phyloP scores from a whole-genome alignment of 108 stramenopile genomes.

The Skeletonema tropicum region DNA sequence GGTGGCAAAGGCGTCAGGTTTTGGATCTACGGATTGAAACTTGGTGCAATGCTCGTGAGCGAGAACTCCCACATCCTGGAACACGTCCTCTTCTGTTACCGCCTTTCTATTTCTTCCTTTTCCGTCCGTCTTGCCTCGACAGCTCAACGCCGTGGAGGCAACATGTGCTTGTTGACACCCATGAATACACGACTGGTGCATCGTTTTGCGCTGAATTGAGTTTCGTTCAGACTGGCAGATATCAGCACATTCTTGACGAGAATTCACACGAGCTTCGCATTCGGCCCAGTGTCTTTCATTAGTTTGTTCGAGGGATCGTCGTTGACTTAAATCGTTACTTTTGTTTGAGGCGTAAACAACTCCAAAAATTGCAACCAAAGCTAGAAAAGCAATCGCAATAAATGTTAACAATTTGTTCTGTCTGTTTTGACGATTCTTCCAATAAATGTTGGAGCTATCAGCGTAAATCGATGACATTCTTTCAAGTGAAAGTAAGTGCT shows the following conservation, averaged over 20 bases:
- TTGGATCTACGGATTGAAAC: slow-evolving; percentile 41
- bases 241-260: slow-evolving; percentile 34
- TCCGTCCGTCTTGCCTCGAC: slow-evolving; percentile 19
- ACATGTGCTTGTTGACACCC: slow-evolving; percentile 46
- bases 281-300: slow-evolving; percentile 33
- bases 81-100: slow-evolving; percentile 31
- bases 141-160: slow-evolving; percentile 38
- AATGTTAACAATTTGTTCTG: slow-evolving; percentile 4
- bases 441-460: slow-evolving; percentile 26
- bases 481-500: background rate
- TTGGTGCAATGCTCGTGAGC: slow-evolving; percentile 41
- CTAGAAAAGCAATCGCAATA: slow-evolving; percentile 1
- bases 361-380: slow-evolving; percentile 9
- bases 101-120: background rate
- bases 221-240: slow-evolving; percentile 47
- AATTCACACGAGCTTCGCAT: slow-evolving; percentile 43
- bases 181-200: slow-evolving; percentile 46
- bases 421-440: slow-evolving; percentile 46
- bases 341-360: slow-evolving; percentile 5
- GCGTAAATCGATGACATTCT: slow-evolving; percentile 40
- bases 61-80: slow-evolving; percentile 40
- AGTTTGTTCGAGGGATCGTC: slow-evolving; percentile 21
- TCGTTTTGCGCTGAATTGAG: slow-evolving; percentile 50
- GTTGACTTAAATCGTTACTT: slow-evolving; percentile 1
- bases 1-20: slow-evolving; percentile 44